phyloP scores from a whole-genome alignment of 441 rosid genomes.

The Gossypium gossypioides region DNA sequence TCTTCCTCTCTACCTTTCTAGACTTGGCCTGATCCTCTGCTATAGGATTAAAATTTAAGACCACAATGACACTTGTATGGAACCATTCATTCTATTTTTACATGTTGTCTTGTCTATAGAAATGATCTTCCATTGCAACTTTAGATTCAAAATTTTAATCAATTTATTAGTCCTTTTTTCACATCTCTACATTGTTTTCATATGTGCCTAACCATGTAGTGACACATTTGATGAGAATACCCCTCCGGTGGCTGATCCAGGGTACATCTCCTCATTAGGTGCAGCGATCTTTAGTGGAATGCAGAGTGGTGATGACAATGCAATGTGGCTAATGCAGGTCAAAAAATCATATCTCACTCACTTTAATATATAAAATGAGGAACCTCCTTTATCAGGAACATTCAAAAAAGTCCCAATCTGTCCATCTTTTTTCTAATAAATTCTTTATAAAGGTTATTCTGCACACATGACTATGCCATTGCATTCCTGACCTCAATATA shows the following conservation, averaged over 20 bases:
- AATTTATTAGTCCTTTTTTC: not conserved
- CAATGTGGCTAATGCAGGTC: conserved; percentile 81
- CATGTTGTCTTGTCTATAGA: not conserved
- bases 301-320: conserved; percentile 56
- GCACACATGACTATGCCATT: not conserved
- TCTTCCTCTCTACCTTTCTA: not conserved
- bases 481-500: not conserved
- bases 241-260: conserved; percentile 64
- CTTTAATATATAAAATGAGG: not conserved
- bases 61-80: not conserved
- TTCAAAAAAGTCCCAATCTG: not conserved
- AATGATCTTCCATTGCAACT: not conserved
- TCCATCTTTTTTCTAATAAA: not conserved
- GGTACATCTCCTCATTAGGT: conserved; percentile 59
- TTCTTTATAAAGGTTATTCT: not conserved
- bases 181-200: not conserved
- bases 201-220: conserved; percentile 29
- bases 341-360: conserved; percentile 13
- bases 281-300: conserved; percentile 59
- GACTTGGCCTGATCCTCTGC: not conserved
- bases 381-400: not conserved
- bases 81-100: not conserved
- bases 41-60: not conserved
- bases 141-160: not conserved
- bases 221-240: conserved; percentile 81